Evolutionary conservation across 169 alveolate genomes (phyloP).

Genomic region (Plasmodium yoelii): DNA sequence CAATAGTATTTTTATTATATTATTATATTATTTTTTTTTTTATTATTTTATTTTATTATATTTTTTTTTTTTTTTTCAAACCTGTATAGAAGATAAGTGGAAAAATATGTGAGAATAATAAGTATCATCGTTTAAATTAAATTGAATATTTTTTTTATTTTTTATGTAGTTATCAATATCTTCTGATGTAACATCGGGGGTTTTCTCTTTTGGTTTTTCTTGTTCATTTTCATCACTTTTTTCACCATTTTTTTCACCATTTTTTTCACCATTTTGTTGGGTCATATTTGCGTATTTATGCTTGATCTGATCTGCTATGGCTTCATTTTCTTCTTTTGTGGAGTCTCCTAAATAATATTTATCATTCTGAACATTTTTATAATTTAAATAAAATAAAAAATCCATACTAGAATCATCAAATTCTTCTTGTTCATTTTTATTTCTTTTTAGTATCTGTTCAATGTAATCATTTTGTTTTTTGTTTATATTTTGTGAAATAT

Average conservation of each 20-base stretch:
- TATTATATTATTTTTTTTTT: no score
- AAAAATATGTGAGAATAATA: conserved; percentile 49
- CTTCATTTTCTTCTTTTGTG: not conserved
- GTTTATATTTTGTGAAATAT: conserved; percentile 27
- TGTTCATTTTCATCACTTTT: not conserved
- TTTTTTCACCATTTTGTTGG: no score
- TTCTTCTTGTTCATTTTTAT: not conserved
- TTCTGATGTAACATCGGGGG: not conserved
- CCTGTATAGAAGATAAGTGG: conserved; percentile 36
- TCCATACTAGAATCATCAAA: conserved; percentile 35
- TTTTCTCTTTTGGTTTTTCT: not conserved
- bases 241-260: not conserved
- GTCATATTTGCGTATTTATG: not conserved
- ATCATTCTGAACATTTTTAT: conserved; percentile 3
- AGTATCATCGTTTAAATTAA: conserved; percentile 36
- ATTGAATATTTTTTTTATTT: conserved; percentile 14
- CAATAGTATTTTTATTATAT: not conserved
- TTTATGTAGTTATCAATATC: conserved; percentile 24
- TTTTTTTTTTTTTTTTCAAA: not conserved
- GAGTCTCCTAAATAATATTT: not conserved
- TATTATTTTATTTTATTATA: no score
- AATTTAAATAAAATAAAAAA: conserved; percentile 33
- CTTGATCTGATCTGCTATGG: not conserved
- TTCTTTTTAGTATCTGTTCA: conserved; percentile 11
- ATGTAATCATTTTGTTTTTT: conserved; percentile 19